Percentiles rank a stretch among this genome's conserved stretches.
These are phyloP conservation scores for Clarireedia homoeocarpa DNA, from an alignment of 2,329 filamentous ascomycete genomes.

Conservation along the genomic window DNA sequence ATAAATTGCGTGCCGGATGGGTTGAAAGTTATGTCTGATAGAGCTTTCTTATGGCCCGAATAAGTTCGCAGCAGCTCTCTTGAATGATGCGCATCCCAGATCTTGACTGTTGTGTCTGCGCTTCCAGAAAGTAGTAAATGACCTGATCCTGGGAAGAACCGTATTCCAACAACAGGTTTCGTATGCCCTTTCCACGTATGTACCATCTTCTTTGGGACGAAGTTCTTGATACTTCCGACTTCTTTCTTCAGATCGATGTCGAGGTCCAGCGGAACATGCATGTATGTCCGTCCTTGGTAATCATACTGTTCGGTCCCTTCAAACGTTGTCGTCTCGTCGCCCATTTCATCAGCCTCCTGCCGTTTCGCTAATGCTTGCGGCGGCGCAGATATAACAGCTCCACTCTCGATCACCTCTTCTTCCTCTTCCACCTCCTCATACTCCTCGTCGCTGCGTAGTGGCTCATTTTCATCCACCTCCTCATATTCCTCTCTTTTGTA, in stretches of 20 bases:
- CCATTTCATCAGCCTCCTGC: constrained; percentile 50
- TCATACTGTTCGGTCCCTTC: constrained; percentile 78
- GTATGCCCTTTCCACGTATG: constrained; percentile 81
- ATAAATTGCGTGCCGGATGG: constrained; percentile 76
- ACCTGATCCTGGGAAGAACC: constrained; percentile 81
- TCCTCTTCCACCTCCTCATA: constrained; percentile 73
- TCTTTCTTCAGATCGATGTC: constrained; percentile 81
- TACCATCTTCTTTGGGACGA: constrained; percentile 87
- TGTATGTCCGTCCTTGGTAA: constrained; percentile 92
- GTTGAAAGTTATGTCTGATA: constrained; percentile 88
- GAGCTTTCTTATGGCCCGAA: constrained; percentile 78
- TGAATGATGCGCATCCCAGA: constrained; percentile 91
- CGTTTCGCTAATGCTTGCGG: constrained; percentile 45
- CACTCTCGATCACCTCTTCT: constrained; percentile 55
- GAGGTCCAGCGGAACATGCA: constrained; percentile 92
- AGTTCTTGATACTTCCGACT: constrained; percentile 74
- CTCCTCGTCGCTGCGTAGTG: constrained; percentile 69
- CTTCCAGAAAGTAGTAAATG: constrained; percentile 86
- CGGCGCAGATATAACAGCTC: constrained; percentile 51
- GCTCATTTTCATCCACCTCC: constrained; percentile 64
- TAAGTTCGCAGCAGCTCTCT: constrained; percentile 87
- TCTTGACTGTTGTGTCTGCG: constrained; percentile 83
- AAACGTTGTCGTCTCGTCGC: constrained; percentile 78
- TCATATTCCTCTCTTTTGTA: constrained; percentile 69
- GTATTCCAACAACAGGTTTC: constrained; percentile 80